phyloP scores from a whole-genome alignment of 768 basidiomycete genomes.

The Kwoniella sp. region DNA sequence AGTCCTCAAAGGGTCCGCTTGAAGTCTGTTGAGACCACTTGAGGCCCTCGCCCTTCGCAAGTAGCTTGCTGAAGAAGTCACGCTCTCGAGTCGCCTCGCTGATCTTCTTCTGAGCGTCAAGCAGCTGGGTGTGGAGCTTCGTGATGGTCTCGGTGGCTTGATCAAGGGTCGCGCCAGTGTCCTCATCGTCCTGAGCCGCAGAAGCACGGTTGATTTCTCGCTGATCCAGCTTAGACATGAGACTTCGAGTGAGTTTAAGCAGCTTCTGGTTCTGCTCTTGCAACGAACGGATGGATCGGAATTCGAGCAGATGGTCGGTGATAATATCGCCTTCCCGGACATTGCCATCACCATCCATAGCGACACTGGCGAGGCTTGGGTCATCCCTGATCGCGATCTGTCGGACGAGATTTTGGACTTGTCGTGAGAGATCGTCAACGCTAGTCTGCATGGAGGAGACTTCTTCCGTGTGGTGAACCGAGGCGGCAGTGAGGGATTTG shows the following conservation, averaged over 20 bases:
- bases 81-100: constrained; percentile 83
- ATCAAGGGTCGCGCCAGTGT: constrained; percentile 67
- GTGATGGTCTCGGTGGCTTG: constrained; percentile 88
- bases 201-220: constrained; percentile 63
- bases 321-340: constrained; percentile 69
- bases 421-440: constrained; percentile 57
- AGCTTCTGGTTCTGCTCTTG: constrained; percentile 91
- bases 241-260: constrained; percentile 76
- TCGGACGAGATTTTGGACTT: constrained; percentile 76
- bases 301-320: constrained; percentile 83
- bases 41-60: constrained; percentile 60
- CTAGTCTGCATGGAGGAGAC: constrained; percentile 38
- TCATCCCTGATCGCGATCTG: constrained; percentile 81
- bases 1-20: constrained; percentile 29
- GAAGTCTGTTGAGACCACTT: constrained; percentile 42
- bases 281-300: constrained; percentile 74
- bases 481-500: constrained; percentile 33
- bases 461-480: constrained; percentile 35
- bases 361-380: constrained; percentile 73
- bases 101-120: constrained; percentile 76
- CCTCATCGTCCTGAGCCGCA: constrained; percentile 37
- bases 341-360: constrained; percentile 32
- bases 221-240: constrained; percentile 80
- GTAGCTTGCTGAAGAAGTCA: constrained; percentile 77
- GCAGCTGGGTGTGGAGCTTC: constrained; percentile 68